Evolutionary conservation across 345 rosid species (phyloP).

Genomic region (Salix viminalis): DNA sequence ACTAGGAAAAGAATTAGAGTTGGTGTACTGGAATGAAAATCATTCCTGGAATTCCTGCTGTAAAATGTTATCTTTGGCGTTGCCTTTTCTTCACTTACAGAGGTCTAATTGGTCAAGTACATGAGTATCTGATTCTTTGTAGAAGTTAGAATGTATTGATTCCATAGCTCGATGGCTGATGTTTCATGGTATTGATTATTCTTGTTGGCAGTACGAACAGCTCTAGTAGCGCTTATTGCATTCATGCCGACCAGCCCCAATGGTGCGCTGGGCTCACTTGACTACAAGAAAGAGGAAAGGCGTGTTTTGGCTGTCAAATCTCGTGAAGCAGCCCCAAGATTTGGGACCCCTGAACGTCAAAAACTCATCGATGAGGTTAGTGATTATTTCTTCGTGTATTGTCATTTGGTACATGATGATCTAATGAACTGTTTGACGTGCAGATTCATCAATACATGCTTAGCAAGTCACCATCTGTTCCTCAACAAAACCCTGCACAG

Average conservation of each 20-base stretch:
- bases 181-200: not conserved
- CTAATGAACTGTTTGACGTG: slow-evolving; percentile 10
- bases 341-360: slow-evolving; percentile 78
- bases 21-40: not conserved
- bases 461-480: slow-evolving; percentile 69
- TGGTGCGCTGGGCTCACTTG: slow-evolving; percentile 92
- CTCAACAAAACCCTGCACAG: slow-evolving; percentile 32
- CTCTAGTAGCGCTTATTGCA: slow-evolving; percentile 86
- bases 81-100: not conserved
- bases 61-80: not conserved
- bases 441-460: slow-evolving; percentile 92
- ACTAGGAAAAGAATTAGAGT: not conserved
- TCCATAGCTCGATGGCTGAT: slow-evolving; percentile 8
- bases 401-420: not conserved
- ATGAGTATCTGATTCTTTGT: not conserved
- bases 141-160: not conserved
- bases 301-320: slow-evolving; percentile 76
- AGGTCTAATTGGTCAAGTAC: not conserved
- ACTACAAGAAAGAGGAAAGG: slow-evolving; percentile 86
- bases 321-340: slow-evolving; percentile 75
- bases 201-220: slow-evolving; percentile 76
- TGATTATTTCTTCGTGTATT: not conserved
- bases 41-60: not conserved
- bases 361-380: slow-evolving; percentile 80
- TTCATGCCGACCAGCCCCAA: slow-evolving; percentile 95